These are phyloP conservation scores for Entomortierella beljakovae DNA, from an alignment of 192 early-diverging fungal genomes.

Conservation along the genomic window DNA sequence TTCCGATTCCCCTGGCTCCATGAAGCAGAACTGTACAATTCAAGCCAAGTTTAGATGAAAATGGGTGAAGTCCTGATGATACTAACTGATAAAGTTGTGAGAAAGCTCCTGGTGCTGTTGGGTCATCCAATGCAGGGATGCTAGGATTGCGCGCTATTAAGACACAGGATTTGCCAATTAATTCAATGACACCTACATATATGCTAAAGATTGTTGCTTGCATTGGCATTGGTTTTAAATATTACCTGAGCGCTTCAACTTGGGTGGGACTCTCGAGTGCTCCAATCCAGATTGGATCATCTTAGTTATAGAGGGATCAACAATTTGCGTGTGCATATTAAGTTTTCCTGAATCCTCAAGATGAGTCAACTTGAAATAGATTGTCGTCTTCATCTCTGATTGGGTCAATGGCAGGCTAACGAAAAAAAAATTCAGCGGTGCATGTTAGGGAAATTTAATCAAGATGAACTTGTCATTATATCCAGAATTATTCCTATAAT, in stretches of 20 bases:
- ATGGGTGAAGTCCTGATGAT: slow-evolving; percentile 79
- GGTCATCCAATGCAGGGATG: slow-evolving; percentile 47
- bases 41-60: slow-evolving; percentile 73
- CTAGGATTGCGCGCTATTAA: slow-evolving; percentile 39
- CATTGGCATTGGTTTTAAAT: neutral
- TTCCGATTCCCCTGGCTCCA: slow-evolving; percentile 88
- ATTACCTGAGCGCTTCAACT: slow-evolving; percentile 24
- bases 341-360: slow-evolving; percentile 29
- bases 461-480: neutral
- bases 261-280: slow-evolving; percentile 66
- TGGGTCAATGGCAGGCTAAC: slow-evolving; percentile 20
- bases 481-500: neutral
- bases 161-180: neutral
- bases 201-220: slow-evolving; percentile 18
- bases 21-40: slow-evolving; percentile 79
- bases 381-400: slow-evolving; percentile 32
- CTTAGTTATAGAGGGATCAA: slow-evolving; percentile 66
- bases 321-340: slow-evolving; percentile 53
- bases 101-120: slow-evolving; percentile 54
- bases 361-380: slow-evolving; percentile 54
- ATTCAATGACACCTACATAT: slow-evolving; percentile 2
- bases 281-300: slow-evolving; percentile 75
- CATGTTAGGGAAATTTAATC: neutral
- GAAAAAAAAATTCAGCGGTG: neutral
- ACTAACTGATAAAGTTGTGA: slow-evolving; percentile 68